phyloP scores from a whole-genome alignment of 129 eudicot genomes.

The Helianthus tuberosus region DNA sequence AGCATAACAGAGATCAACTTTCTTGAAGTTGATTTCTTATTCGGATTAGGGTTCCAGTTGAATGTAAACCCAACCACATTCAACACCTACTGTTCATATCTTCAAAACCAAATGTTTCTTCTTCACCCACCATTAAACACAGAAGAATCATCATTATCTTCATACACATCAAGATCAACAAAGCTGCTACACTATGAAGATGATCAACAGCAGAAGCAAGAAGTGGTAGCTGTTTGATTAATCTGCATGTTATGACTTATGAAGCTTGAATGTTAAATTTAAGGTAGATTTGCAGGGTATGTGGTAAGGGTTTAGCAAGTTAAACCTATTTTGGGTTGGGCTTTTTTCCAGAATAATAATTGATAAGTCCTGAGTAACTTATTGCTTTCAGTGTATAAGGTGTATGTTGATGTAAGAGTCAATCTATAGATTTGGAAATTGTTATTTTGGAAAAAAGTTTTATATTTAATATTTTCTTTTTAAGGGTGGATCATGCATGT shows the following conservation, averaged over 20 bases:
- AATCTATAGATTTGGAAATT: constrained; percentile 17
- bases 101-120: constrained; percentile 69
- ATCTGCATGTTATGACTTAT: constrained; percentile 12
- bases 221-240: constrained; percentile 58
- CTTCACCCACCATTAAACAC: constrained; percentile 45
- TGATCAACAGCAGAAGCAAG: constrained; percentile 62
- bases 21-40: constrained; percentile 91
- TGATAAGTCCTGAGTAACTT: constrained; percentile 19
- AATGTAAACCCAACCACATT: constrained; percentile 84
- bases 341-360: constrained; percentile 14
- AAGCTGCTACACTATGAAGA: constrained; percentile 70
- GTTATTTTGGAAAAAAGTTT: constrained; percentile 12
- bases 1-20: constrained; percentile 84
- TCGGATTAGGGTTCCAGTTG: constrained; percentile 82
- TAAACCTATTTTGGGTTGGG: constrained; percentile 19
- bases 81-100: constrained; percentile 65
- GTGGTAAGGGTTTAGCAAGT: constrained; percentile 30
- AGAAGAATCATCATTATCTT: constrained; percentile 39
- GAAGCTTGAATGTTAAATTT: constrained; percentile 23
- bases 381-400: neutral
- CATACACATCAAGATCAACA: constrained; percentile 41
- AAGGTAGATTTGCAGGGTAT: constrained; percentile 28
- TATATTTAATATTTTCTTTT: constrained; percentile 16
- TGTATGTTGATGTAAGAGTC: constrained; percentile 18
- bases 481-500: constrained; percentile 24